phyloP scores from a whole-genome alignment of 371 early-diverging fungal genomes.

The Quaeritorhiza haematococci region DNA sequence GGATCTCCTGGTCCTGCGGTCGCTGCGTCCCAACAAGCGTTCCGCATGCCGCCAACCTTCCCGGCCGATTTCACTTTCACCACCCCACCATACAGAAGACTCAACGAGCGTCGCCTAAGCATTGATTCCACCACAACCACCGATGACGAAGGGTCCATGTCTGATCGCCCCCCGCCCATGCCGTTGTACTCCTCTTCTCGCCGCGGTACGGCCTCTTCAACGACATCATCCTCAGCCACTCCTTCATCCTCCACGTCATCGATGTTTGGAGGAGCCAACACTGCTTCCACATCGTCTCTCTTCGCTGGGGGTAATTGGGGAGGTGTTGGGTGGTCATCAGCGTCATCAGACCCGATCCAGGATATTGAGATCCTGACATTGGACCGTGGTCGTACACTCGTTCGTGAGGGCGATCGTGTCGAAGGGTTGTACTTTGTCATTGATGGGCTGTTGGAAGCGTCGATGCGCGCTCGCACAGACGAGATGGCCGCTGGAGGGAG shows the following conservation, averaged over 20 bases:
- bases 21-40: too few species aligned
- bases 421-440: slow-evolving; percentile 88
- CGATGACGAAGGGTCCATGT: neutral
- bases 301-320: neutral
- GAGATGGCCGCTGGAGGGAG: slow-evolving; percentile 13
- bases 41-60: too few species aligned
- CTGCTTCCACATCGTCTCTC: slow-evolving; percentile 5
- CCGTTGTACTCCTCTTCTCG: too few species aligned
- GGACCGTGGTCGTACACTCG: slow-evolving; percentile 66
- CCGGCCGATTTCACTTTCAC: too few species aligned
- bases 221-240: neutral
- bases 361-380: slow-evolving; percentile 42
- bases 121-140: too few species aligned
- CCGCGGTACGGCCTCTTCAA: neutral
- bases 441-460: slow-evolving; percentile 81
- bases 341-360: neutral
- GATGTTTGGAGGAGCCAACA: neutral
- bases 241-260: neutral
- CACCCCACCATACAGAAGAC: too few species aligned
- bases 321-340: too few species aligned
- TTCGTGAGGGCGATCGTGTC: slow-evolving; percentile 78
- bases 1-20: too few species aligned
- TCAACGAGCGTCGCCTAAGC: too few species aligned
- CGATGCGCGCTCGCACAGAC: slow-evolving; percentile 44
- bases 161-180: neutral